A percentile compares a stretch with the other conserved stretches of the same genome.
Conservation (phyloP, 257 asterid genomes). For the Echites panduratus region DNA sequence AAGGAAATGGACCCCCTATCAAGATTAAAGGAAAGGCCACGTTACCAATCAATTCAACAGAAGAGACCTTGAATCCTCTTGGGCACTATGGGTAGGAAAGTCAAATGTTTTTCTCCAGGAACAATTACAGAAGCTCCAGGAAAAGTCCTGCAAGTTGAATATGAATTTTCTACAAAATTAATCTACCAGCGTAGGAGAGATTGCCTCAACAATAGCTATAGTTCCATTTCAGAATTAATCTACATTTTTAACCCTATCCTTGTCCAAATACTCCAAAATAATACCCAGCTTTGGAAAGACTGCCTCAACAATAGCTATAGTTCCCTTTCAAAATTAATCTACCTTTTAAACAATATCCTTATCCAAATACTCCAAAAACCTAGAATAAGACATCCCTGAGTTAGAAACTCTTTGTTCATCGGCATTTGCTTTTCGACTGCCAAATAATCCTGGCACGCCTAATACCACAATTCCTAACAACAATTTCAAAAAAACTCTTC, state of each 20-base stretch:
- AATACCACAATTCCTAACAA: slow-evolving; percentile 64
- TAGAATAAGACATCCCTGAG: slow-evolving; percentile 93
- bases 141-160: slow-evolving; percentile 94
- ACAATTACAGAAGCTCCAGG: slow-evolving; percentile 95
- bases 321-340: slow-evolving; percentile 83
- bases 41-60: slow-evolving; percentile 77
- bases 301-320: slow-evolving; percentile 93
- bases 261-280: no score
- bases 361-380: slow-evolving; percentile 92
- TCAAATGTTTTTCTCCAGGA: slow-evolving; percentile 88
- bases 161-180: slow-evolving; percentile 81
- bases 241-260: no score
- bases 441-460: slow-evolving; percentile 51
- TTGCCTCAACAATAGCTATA: no score
- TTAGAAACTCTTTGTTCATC: slow-evolving; percentile 91
- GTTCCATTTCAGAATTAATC: no score
- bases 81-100: slow-evolving; percentile 90
- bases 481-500: slow-evolving; percentile 64
- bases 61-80: slow-evolving; percentile 85
- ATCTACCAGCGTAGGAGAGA: slow-evolving; percentile 50
- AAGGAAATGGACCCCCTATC: slow-evolving; percentile 93
- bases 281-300: slow-evolving; percentile 40
- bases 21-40: slow-evolving; percentile 81
- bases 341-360: slow-evolving; percentile 81
- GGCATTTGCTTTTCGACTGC: slow-evolving; percentile 62